Conservation (phyloP, 441 rosid genomes). For the Manihot esculenta region DNA sequence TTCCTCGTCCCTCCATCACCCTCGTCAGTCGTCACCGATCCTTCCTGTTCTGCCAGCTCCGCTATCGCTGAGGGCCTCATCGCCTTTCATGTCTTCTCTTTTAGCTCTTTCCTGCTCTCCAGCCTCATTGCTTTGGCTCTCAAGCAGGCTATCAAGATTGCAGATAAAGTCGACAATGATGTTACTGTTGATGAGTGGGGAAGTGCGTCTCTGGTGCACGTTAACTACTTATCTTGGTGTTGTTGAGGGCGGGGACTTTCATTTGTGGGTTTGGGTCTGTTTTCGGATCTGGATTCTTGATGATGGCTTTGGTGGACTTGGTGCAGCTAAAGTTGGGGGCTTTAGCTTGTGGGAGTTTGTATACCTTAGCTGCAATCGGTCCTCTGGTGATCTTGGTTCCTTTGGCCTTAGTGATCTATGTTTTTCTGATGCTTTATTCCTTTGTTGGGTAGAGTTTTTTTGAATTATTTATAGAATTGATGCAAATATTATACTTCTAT, state of each 20-base stretch:
- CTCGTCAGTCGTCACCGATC: slow-evolving; percentile 28
- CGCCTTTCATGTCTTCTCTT: slow-evolving; percentile 78
- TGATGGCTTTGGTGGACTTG: slow-evolving; percentile 67
- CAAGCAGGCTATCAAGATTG: slow-evolving; percentile 60
- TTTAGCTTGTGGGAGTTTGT: slow-evolving; percentile 50
- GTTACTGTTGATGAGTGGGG: slow-evolving; percentile 22
- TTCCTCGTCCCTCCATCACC: slow-evolving; percentile 29
- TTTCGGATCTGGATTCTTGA: slow-evolving; percentile 76
- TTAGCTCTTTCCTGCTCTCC: slow-evolving; percentile 81
- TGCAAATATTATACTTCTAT: background rate
- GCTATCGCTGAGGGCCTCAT: slow-evolving; percentile 49
- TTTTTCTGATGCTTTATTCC: slow-evolving; percentile 60
- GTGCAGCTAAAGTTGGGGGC: slow-evolving; percentile 82
- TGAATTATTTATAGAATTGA: background rate
- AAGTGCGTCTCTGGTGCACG: slow-evolving; percentile 35
- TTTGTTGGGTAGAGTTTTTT: slow-evolving; percentile 37
- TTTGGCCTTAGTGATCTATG: slow-evolving; percentile 50
- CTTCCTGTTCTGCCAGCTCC: slow-evolving; percentile 40
- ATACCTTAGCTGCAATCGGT: slow-evolving; percentile 57
- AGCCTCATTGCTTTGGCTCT: slow-evolving; percentile 74
- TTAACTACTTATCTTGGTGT: slow-evolving; percentile 48
- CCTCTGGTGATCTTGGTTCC: slow-evolving; percentile 76
- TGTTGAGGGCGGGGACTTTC: slow-evolving; percentile 53
- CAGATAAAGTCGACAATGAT: slow-evolving; percentile 19
- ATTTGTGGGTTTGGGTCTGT: slow-evolving; percentile 69